phyloP scores from a whole-genome alignment of 345 rosid genomes.

The Acer yangbiense region DNA sequence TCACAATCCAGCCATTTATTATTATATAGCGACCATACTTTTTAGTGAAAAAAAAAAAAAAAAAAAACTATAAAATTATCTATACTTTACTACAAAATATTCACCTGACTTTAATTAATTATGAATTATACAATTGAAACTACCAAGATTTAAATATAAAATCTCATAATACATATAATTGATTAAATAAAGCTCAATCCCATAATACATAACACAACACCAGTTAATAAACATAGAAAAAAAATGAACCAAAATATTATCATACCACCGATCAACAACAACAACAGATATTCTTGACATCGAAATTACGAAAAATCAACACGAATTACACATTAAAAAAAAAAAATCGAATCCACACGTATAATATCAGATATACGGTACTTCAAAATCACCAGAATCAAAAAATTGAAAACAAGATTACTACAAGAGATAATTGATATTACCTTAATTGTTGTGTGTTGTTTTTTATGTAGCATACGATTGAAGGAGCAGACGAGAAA shows the following conservation, averaged over 20 bases:
- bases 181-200: too few species aligned
- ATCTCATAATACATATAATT: too few species aligned
- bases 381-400: background rate
- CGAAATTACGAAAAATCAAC: background rate
- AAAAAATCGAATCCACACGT: background rate
- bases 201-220: too few species aligned
- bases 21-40: too few species aligned
- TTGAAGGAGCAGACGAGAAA: slow-evolving; percentile 2
- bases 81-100: too few species aligned
- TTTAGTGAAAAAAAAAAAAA: too few species aligned
- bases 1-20: background rate
- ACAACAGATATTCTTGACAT: background rate
- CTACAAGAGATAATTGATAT: background rate
- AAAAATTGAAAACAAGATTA: background rate
- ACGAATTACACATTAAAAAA: background rate
- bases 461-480: background rate
- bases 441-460: too few species aligned
- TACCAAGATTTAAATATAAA: too few species aligned
- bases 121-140: too few species aligned
- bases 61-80: too few species aligned
- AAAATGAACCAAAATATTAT: background rate
- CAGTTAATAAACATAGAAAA: background rate
- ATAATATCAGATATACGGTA: background rate
- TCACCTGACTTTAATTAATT: too few species aligned
- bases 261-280: background rate